Conservation (phyloP, 2,329 filamentous ascomycete species). For the Dactylellina haptotyla region DNA sequence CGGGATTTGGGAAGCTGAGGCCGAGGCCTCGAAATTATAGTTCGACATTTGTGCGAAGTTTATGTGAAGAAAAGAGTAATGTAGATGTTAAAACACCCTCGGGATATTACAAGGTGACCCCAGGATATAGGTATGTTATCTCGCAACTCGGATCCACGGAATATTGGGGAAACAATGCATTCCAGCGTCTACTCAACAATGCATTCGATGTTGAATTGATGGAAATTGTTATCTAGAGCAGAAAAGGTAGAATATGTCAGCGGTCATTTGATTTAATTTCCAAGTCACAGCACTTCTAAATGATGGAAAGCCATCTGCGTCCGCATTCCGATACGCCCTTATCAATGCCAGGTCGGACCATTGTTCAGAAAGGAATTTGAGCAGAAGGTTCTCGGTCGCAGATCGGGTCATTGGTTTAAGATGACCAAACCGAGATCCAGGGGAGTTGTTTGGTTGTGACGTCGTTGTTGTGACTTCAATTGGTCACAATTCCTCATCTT, state of each 20-base stretch:
- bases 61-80: not conserved
- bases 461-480: constrained; percentile 47
- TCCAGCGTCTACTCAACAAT: constrained; percentile 49
- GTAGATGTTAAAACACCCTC: not conserved
- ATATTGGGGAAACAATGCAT: constrained; percentile 38
- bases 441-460: constrained; percentile 25
- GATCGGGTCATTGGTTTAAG: constrained; percentile 1
- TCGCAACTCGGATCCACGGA: constrained; percentile 46
- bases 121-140: constrained; percentile 32
- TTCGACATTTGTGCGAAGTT: constrained; percentile 32
- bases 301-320: too few species aligned
- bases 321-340: too few species aligned
- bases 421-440: not conserved
- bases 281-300: too few species aligned
- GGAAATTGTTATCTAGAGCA: not conserved
- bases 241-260: not conserved
- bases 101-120: constrained; percentile 5
- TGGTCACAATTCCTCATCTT: constrained; percentile 19
- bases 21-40: constrained; percentile 27
- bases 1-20: constrained; percentile 47
- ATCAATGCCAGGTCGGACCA: not conserved
- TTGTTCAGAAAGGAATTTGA: not conserved
- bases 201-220: constrained; percentile 21
- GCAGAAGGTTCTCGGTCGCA: not conserved
- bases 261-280: not conserved